A percentile compares a stretch with the other conserved stretches of the same genome.
Conservation (phyloP, 495 filamentous ascomycete genomes). For the Lasiosphaeris hirsuta region DNA sequence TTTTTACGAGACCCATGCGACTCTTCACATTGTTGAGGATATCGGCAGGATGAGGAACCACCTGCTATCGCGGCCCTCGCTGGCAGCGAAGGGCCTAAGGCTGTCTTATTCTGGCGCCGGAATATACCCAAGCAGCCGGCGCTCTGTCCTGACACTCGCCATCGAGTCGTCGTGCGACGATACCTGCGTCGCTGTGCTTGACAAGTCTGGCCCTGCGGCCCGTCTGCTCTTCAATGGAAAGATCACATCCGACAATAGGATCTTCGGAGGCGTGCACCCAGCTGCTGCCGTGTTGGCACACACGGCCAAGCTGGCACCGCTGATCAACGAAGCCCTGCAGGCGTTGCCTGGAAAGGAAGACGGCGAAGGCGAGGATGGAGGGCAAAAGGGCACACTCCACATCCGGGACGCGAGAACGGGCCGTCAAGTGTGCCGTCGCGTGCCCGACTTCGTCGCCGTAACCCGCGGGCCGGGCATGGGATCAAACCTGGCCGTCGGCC, state of each 20-base stretch:
- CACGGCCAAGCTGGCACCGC: slow-evolving; percentile 58
- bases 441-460: slow-evolving; percentile 78
- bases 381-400: not conserved
- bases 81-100: too few species aligned
- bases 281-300: slow-evolving; percentile 69
- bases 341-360: slow-evolving; percentile 40
- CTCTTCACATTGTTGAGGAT: too few species aligned
- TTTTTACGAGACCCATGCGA: too few species aligned
- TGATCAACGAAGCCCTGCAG: slow-evolving; percentile 62
- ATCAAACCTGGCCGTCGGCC: slow-evolving; percentile 65
- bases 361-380: not conserved
- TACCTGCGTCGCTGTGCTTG: slow-evolving; percentile 83
- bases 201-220: slow-evolving; percentile 47
- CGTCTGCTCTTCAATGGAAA: slow-evolving; percentile 77
- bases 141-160: slow-evolving; percentile 67
- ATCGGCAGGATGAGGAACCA: too few species aligned
- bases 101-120: too few species aligned
- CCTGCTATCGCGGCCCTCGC: too few species aligned
- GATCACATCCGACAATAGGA: slow-evolving; percentile 69
- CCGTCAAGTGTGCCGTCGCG: slow-evolving; percentile 32
- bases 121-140: slow-evolving; percentile 6
- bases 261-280: slow-evolving; percentile 75
- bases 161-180: slow-evolving; percentile 99
- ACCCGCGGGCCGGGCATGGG: slow-evolving; percentile 90
- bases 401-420: not conserved